Conservation (phyloP, 805 yeast genomes). For the Teunomyces atbi region DNA sequence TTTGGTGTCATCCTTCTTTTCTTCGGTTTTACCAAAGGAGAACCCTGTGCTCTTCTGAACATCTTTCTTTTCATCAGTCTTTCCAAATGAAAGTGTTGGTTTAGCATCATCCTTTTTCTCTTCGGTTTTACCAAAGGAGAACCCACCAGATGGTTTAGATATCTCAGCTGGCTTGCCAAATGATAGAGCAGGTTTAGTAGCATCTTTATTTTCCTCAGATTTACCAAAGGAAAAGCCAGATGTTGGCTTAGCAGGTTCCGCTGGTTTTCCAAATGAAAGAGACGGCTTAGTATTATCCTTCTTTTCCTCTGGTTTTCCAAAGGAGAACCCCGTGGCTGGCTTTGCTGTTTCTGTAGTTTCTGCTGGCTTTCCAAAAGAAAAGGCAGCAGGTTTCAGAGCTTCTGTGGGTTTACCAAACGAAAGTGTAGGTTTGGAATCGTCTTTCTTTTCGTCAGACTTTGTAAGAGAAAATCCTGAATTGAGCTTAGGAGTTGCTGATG, state of each 20-base stretch:
- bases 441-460: background rate
- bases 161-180: background rate
- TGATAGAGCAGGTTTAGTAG: conserved; percentile 6
- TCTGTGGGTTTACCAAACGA: conserved; percentile 11
- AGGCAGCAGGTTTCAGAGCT: conserved; percentile 12
- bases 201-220: conserved; percentile 22
- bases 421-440: background rate
- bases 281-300: conserved; percentile 7
- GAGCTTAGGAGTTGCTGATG: background rate
- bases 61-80: conserved; percentile 1
- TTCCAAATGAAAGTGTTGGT: background rate
- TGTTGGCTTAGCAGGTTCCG: conserved; percentile 4
- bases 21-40: conserved; percentile 11
- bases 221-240: conserved; percentile 16
- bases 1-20: background rate
- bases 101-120: background rate
- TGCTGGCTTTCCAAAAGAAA: conserved; percentile 12
- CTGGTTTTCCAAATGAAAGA: conserved; percentile 9
- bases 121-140: background rate
- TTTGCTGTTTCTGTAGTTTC: conserved; percentile 4
- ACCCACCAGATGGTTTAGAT: background rate
- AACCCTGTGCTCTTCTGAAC: conserved; percentile 9
- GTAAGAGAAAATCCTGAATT: background rate
- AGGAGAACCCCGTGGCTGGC: background rate
- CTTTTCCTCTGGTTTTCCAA: conserved; percentile 7